These are phyloP conservation scores for Stachybotrys echinatus DNA, from an alignment of 2,329 filamentous ascomycete genomes.

Conservation along the genomic window DNA sequence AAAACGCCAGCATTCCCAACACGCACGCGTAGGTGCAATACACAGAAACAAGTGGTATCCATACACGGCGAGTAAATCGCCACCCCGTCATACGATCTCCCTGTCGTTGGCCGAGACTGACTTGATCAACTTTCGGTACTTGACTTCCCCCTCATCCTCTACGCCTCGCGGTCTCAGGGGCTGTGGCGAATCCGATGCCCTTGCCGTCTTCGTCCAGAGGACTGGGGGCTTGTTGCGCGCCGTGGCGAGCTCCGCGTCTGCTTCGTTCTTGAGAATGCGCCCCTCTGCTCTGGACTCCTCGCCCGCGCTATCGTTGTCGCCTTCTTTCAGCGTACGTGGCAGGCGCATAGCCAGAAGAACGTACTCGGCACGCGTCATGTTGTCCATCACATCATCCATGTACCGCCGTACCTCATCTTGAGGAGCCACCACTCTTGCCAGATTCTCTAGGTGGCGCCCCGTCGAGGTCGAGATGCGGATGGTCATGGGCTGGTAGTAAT, in stretches of 20 bases:
- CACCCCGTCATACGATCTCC: constrained; percentile 10
- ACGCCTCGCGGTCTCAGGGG: constrained; percentile 22
- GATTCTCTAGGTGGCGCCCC: constrained; percentile 53
- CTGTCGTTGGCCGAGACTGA: constrained; percentile 28
- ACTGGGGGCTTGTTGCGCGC: constrained; percentile 21
- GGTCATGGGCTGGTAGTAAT: constrained; percentile 73
- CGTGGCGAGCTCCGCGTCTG: constrained; percentile 15
- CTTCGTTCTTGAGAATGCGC: constrained; percentile 22
- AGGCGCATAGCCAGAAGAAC: constrained; percentile 62
- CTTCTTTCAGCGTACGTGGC: constrained; percentile 34
- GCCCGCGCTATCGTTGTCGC: constrained; percentile 20
- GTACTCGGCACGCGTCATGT: constrained; percentile 63
- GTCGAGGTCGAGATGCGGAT: constrained; percentile 52
- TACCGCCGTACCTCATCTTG: constrained; percentile 59
- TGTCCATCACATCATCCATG: constrained; percentile 67
- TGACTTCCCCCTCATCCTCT: constrained; percentile 27
- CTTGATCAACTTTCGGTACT: constrained; percentile 30
- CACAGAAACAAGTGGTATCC: not conserved
- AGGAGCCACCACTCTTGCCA: constrained; percentile 57
- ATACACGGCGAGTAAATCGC: not conserved
- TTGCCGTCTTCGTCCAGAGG: constrained; percentile 25
- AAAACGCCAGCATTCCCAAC: not conserved
- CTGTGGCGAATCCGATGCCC: constrained; percentile 10
- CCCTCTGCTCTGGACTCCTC: constrained; percentile 25
- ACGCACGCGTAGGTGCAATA: not conserved